A percentile compares a stretch with the other conserved stretches of the same genome.
Conservation (phyloP, 805 yeast species). For the Saturnispora silvae region DNA sequence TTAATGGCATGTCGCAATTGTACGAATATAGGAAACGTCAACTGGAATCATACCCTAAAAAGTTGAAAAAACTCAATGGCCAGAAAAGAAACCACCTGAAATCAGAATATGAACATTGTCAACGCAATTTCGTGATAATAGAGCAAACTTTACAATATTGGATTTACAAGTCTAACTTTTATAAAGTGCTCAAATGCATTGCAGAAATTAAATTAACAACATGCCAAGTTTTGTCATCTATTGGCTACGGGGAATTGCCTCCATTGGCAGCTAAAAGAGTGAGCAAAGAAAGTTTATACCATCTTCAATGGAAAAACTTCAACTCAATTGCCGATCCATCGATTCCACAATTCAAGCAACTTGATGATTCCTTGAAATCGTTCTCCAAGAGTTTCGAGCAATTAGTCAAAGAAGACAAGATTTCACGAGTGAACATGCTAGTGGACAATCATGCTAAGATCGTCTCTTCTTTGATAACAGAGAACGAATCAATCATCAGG, state of each 20-base stretch:
- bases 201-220: conserved; percentile 17
- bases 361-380: conserved; percentile 14
- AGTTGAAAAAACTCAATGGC: conserved; percentile 20
- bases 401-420: conserved; percentile 11
- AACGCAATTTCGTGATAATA: conserved; percentile 10
- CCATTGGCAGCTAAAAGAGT: conserved; percentile 15
- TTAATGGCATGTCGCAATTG: conserved; percentile 15
- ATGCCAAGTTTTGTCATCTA: conserved; percentile 18
- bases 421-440: conserved; percentile 12
- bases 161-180: conserved; percentile 10
- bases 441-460: conserved; percentile 1
- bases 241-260: conserved; percentile 22
- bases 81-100: conserved; percentile 19
- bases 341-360: conserved; percentile 40
- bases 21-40: conserved; percentile 16
- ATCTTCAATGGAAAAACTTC: conserved; percentile 68
- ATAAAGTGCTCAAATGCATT: conserved; percentile 12
- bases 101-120: conserved; percentile 16
- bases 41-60: conserved; percentile 14
- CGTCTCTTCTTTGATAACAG: conserved; percentile 5
- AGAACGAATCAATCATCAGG: conserved; percentile 2
- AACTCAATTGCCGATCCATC: conserved; percentile 71
- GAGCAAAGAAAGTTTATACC: conserved; percentile 31
- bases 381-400: conserved; percentile 12
- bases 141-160: conserved; percentile 11